Percentiles rank a stretch among this genome's conserved stretches.
Evolutionary conservation across 176 grass and related monocot genomes (phyloP).

Genomic region (bread wheat (Triticum aestivum)): IWGSC_CS_RefSeq_v2.1 NC_057806.1:9855457-9855956

Average conservation of each 20-base stretch:
- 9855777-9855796: slow-evolving; percentile 96
- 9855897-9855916: slow-evolving; percentile 90
- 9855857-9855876: slow-evolving; percentile 63
- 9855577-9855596: slow-evolving; percentile 75
- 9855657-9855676: no score
- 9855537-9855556: slow-evolving; percentile 83
- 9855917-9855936: slow-evolving; percentile 87
- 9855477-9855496: slow-evolving; percentile 92
- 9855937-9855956: slow-evolving; percentile 87
- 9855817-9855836: slow-evolving; percentile 84
- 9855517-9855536: slow-evolving; percentile 95
- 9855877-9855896: slow-evolving; percentile 66
- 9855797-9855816: slow-evolving; percentile 95
- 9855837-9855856: slow-evolving; percentile 70
- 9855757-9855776: slow-evolving; percentile 98
- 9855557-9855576: slow-evolving; percentile 72
- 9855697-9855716: background rate
- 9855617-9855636: slow-evolving; percentile 66
- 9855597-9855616: slow-evolving; percentile 76
- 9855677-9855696: background rate
- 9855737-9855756: slow-evolving; percentile 36
- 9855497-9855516: slow-evolving; percentile 91
- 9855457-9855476: slow-evolving; percentile 83
- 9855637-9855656: slow-evolving; percentile 4
- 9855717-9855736: background rate